Evolutionary conservation across 805 yeast genomes (phyloP), one percentile per base, ranked within the genome.

Genomic region (Jamesozyma jinghongensis): DNA sequence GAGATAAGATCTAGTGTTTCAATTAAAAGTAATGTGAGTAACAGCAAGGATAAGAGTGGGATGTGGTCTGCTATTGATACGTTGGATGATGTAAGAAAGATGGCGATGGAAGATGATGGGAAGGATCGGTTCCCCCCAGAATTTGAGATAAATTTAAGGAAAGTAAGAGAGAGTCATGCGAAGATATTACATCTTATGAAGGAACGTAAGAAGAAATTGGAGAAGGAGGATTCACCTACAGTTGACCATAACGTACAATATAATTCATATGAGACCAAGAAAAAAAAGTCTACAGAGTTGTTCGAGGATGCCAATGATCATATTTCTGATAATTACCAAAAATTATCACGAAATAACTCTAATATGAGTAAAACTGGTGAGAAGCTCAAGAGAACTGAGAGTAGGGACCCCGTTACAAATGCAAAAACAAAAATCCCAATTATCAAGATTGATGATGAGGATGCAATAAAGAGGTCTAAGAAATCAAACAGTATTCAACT

Each of bases 1-100:
- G 29, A 26, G 28, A 31, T 31, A 5, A 14, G 14, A 17, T 13
- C 33, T 17, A 31, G 18, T 11, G 18, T 4, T 13, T 18, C 33
- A 17, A 17, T 14, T 7, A 18, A 31, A 12, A 14, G 17, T 13
- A 16, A 14, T 3, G 12, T 17, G 5, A 31, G 30, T 19, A 30
- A 19, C 7, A n/a, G 14, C 6, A 18, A 27, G 5, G 66, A 74
- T 45, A 87, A 79, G 62, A 95, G 85, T 60, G 71, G 73, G 52
- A 67, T 85, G 35, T 88, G 95, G 94, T 79, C 90, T 5, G 94
- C 85, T 50, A 79, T 87, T 37, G 95, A 84, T 52, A 81, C 84
- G 0, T 68, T 90, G 46, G 88, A 85, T 48, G 94, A 85, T 47
- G 92, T 86, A 6, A 73, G 74, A 42, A 68, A 67, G 38, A 69